Evolutionary conservation across 768 basidiomycete genomes (phyloP).

Genomic region (Calocera cornea): DNA sequence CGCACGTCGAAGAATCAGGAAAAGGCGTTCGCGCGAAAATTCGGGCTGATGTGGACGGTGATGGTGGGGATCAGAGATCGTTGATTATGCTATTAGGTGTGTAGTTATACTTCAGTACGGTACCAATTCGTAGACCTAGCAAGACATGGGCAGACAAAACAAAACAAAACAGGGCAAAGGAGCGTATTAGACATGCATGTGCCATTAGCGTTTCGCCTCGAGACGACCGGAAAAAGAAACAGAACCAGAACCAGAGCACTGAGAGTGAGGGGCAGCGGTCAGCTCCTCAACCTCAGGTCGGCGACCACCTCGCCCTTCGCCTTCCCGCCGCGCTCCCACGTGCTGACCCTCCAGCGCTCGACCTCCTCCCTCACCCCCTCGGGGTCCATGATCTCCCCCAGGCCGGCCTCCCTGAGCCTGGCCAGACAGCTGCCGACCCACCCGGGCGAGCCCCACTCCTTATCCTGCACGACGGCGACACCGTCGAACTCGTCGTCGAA

Average conservation of each 20-base stretch:
- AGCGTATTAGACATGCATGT: no score
- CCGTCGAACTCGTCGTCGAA: not conserved
- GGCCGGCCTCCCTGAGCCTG: not conserved
- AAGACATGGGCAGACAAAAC: no score
- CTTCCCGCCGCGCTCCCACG: not conserved
- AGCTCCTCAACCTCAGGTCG: not conserved
- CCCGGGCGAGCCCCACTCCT: not conserved
- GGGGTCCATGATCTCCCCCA: not conserved
- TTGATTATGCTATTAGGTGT: no score
- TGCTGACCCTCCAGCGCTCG: not conserved
- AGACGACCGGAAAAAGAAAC: no score
- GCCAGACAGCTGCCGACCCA: not conserved
- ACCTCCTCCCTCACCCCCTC: not conserved
- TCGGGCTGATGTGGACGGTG: no score
- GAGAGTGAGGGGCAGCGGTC: not conserved
- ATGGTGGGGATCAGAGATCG: no score
- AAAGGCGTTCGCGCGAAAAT: no score
- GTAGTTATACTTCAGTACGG: no score
- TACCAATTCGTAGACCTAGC: no score
- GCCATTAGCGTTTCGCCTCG: no score
- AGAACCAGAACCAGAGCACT: not conserved
- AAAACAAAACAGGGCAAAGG: no score
- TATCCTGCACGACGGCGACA: not conserved
- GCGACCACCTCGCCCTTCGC: not conserved
- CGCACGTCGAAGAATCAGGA: no score